These are phyloP conservation scores for Arctium lappa DNA, from an alignment of 129 eudicot genomes.

Conservation along the genomic window DNA sequence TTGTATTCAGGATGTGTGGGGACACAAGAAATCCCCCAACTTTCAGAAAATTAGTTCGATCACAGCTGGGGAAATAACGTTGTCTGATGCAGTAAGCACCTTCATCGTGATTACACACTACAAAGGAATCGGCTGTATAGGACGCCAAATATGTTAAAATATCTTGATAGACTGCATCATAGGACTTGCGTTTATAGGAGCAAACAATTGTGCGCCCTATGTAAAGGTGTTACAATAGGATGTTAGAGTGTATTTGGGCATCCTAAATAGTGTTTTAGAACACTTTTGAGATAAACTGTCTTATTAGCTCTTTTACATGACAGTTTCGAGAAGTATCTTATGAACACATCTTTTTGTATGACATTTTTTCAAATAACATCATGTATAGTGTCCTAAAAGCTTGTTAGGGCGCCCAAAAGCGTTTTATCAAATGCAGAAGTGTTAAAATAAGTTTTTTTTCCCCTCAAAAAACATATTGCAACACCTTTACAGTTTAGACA, in stretches of 20 bases:
- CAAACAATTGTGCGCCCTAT: too few species aligned
- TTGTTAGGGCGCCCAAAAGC: background rate
- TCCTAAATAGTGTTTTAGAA: too few species aligned
- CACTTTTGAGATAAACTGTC: background rate
- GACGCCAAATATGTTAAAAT: background rate
- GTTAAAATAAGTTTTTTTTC: too few species aligned
- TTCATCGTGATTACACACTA: background rate
- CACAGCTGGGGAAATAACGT: slow-evolving; percentile 55
- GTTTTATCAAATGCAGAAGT: too few species aligned
- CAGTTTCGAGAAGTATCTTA: background rate
- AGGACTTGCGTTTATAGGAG: background rate
- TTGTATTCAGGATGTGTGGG: slow-evolving; percentile 49
- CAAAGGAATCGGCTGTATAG: background rate
- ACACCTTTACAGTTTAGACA: too few species aligned
- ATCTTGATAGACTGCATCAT: background rate
- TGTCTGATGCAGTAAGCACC: slow-evolving; percentile 56
- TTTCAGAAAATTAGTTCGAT: slow-evolving; percentile 68
- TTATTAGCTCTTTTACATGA: background rate
- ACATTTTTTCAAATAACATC: background rate
- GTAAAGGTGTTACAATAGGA: too few species aligned
- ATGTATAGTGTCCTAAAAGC: background rate
- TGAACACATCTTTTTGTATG: background rate
- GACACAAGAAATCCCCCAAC: slow-evolving; percentile 75
- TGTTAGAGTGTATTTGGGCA: too few species aligned
- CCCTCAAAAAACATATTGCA: too few species aligned